Evolutionary conservation across 768 basidiomycete species (phyloP).

Genomic region (Boletus sensibilis): DNA sequence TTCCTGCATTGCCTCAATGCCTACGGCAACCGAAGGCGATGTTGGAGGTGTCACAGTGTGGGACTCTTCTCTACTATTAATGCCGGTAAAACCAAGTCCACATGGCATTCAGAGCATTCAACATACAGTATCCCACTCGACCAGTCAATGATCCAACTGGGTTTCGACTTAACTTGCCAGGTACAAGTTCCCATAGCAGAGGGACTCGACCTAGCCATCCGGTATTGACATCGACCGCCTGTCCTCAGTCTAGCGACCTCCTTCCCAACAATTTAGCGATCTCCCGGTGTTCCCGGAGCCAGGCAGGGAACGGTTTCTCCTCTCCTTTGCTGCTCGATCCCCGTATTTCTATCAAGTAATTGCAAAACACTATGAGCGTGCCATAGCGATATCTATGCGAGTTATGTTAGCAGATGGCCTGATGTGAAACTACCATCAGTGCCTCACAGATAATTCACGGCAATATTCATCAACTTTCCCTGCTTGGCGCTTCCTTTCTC

Average conservation of each 20-base stretch:
- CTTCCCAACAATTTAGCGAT: constrained; percentile 72
- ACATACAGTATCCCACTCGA: background rate
- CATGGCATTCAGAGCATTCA: background rate
- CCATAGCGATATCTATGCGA: constrained; percentile 76
- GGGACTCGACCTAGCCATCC: background rate
- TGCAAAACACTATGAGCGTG: constrained; percentile 89
- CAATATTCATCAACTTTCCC: constrained; percentile 66
- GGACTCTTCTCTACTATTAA: too few relatives aligned
- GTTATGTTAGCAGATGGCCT: constrained; percentile 6
- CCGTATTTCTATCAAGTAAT: constrained; percentile 80
- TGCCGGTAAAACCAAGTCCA: background rate
- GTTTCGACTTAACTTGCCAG: background rate
- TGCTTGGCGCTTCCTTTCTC: constrained; percentile 79
- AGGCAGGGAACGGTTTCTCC: constrained; percentile 66
- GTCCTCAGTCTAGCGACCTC: constrained; percentile 60
- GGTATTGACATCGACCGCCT: background rate
- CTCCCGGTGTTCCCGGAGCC: constrained; percentile 83
- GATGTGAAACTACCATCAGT: constrained; percentile 19
- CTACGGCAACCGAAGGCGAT: background rate
- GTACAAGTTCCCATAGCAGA: constrained; percentile 4
- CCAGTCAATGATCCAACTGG: background rate
- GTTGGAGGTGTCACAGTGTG: too few relatives aligned
- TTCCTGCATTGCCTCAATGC: background rate
- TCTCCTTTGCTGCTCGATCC: constrained; percentile 39
- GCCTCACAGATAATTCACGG: constrained; percentile 82